Evolutionary conservation across 495 filamentous ascomycete genomes (phyloP), one percentile per base, ranked within the genome.

Genomic region (Penicillium daleae): DNA sequence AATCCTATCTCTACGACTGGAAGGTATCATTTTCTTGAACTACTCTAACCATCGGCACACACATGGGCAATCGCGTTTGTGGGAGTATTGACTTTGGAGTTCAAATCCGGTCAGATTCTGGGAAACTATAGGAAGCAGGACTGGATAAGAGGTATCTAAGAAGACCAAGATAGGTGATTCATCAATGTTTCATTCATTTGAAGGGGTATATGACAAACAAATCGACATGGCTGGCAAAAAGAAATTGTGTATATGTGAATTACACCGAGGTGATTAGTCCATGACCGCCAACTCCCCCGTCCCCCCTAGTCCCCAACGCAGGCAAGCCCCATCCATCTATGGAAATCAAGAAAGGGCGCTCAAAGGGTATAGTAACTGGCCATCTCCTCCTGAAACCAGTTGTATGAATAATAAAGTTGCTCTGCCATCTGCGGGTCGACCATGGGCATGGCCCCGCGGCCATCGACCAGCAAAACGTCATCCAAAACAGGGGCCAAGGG

Each of bases 351-450:
- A 56, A 29, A 48, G 53, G 42, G 55, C 31, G 58, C 57, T 73
- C 56, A 79, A 60, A 79, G 67, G 66, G 76, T 78, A 76, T 80
- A 80, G 66, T 75, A 78, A 24, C 70, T 75, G 32, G 77, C 74
- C 77, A 80, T 78, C 54, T 80, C 77, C 66, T 78, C 74, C 48
- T 80, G 77, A 35, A 80, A 80, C 76, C 76, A 80, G 63, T 78
- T 77, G 39, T 80, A 78, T 6, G 74, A 80, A 57, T 77, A 80
- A 19, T 72, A 76, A 33, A 80, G 60, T 62, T 80, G 76, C 40
- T 78, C 74, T 26, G 76, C 76, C 72, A 80, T 73, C 53, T 77
- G 74, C 9, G 74, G 72, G 62, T 79, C 77, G 29, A 78, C 74
- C 53, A 77, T 70, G 4, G 77, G 77, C 48, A 78, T 65, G 19